phyloP scores from a whole-genome alignment of 1,139 yeast genomes.

The Suhomyces bolitotheri region DNA sequence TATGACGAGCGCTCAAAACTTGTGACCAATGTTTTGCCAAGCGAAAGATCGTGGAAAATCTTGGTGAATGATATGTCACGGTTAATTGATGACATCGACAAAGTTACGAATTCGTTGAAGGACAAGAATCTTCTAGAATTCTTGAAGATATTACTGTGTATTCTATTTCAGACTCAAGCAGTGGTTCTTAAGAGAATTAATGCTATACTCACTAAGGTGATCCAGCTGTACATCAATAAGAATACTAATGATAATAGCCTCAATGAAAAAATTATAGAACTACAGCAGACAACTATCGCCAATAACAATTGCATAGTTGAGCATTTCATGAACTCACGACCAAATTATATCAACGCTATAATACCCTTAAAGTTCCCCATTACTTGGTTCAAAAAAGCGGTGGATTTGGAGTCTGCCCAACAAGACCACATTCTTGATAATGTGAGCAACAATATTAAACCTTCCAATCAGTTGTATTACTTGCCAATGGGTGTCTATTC shows the following conservation, averaged over 20 bases:
- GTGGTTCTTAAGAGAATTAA: conserved; percentile 33
- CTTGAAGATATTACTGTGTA: conserved; percentile 30
- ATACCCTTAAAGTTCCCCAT: conserved; percentile 35
- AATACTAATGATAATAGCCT: conserved; percentile 17
- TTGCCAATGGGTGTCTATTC: conserved; percentile 43
- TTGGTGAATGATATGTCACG: conserved; percentile 29
- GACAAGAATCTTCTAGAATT: conserved; percentile 22
- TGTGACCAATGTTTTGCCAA: conserved; percentile 26
- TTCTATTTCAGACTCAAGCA: conserved; percentile 33
- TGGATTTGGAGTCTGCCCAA: conserved; percentile 18
- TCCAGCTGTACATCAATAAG: conserved; percentile 26
- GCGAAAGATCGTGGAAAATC: conserved; percentile 39
- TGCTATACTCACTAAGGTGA: conserved; percentile 26
- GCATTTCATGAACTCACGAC: conserved; percentile 29
- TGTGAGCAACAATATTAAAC: conserved; percentile 15
- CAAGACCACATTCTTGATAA: conserved; percentile 14
- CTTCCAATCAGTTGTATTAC: conserved; percentile 28
- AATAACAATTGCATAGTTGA: conserved; percentile 26
- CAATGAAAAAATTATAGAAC: conserved; percentile 28
- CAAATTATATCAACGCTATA: conserved; percentile 29
- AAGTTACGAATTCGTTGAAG: conserved; percentile 15
- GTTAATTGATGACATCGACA: conserved; percentile 26
- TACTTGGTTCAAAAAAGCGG: conserved; percentile 32
- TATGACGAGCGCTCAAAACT: conserved; percentile 37
- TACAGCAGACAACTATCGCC: conserved; percentile 29